These are phyloP conservation scores for Suhomyces yuchorum DNA, from an alignment of 1,139 yeast genomes.

Conservation along the genomic window DNA sequence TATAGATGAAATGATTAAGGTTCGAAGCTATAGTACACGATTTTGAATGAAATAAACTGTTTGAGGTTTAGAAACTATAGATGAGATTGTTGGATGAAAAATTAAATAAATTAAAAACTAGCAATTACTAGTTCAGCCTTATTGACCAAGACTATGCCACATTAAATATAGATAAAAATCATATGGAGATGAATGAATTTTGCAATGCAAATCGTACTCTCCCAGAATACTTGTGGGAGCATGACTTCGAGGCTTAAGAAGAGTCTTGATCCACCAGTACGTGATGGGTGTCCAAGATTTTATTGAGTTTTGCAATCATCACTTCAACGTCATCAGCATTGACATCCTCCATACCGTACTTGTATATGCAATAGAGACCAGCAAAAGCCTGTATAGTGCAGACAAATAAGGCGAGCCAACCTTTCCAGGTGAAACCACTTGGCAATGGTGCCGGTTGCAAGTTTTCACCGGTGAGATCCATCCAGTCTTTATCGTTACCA, in stretches of 20 bases:
- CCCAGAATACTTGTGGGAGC: not conserved
- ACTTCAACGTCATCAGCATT: conserved; percentile 46
- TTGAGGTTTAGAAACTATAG: too few species aligned
- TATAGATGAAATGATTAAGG: too few species aligned
- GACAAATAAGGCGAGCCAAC: conserved; percentile 61
- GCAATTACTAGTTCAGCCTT: not conserved
- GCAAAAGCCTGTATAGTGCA: conserved; percentile 60
- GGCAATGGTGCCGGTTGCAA: conserved; percentile 61
- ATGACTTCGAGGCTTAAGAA: not conserved
- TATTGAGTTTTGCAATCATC: conserved; percentile 17
- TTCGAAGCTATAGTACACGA: too few species aligned
- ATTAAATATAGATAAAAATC: not conserved
- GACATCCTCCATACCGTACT: conserved; percentile 65
- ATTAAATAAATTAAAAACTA: not conserved
- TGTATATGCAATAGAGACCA: conserved; percentile 57
- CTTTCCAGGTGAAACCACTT: conserved; percentile 67
- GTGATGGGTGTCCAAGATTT: conserved; percentile 17
- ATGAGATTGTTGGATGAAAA: not conserved
- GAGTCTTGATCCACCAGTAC: not conserved
- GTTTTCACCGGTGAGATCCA: conserved; percentile 58
- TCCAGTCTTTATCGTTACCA: conserved; percentile 52
- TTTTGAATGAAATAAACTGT: too few species aligned
- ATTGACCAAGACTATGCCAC: not conserved
- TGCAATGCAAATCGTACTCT: not conserved
- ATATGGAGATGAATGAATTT: not conserved